phyloP scores from a whole-genome alignment of 768 basidiomycete genomes.

The Calocera cornea region DNA sequence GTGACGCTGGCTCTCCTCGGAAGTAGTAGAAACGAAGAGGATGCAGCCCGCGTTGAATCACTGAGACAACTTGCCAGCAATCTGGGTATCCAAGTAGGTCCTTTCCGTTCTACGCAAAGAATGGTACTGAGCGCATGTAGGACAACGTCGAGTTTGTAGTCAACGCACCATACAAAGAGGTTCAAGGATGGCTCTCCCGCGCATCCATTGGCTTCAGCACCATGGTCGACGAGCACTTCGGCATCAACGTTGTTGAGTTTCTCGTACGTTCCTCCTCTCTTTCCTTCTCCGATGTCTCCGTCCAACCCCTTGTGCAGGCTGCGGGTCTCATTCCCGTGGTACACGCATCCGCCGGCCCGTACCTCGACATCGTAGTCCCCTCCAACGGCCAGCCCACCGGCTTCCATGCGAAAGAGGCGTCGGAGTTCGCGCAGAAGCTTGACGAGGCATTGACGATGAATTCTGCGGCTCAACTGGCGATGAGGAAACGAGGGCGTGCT shows the following conservation, averaged over 20 bases:
- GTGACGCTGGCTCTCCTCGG: slow-evolving; percentile 66
- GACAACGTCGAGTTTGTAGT: slow-evolving; percentile 60
- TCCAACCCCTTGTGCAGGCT: slow-evolving; percentile 39
- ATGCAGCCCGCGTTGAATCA: slow-evolving; percentile 51
- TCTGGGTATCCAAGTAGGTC: slow-evolving; percentile 49
- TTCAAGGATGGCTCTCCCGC: slow-evolving; percentile 55
- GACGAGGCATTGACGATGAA: slow-evolving; percentile 49
- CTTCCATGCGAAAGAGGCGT: slow-evolving; percentile 62
- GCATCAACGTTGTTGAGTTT: slow-evolving; percentile 94
- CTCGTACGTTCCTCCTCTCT: slow-evolving; percentile 47
- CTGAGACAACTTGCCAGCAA: slow-evolving; percentile 47
- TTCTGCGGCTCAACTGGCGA: slow-evolving; percentile 38
- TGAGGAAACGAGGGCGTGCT: slow-evolving; percentile 53
- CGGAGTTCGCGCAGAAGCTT: slow-evolving; percentile 53
- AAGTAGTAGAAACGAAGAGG: slow-evolving; percentile 65
- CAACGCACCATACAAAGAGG: slow-evolving; percentile 62
- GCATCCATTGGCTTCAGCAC: slow-evolving; percentile 83
- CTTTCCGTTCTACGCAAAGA: background rate
- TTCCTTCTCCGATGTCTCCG: slow-evolving; percentile 15
- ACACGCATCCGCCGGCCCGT: slow-evolving; percentile 85
- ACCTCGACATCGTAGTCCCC: slow-evolving; percentile 82
- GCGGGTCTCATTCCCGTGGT: slow-evolving; percentile 86
- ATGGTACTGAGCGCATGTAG: slow-evolving; percentile 26
- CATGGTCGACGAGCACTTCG: slow-evolving; percentile 98
- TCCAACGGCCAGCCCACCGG: slow-evolving; percentile 57